These are phyloP conservation scores for Artemisia annua DNA, from an alignment of 129 eudicot species.

Conservation along the genomic window DNA sequence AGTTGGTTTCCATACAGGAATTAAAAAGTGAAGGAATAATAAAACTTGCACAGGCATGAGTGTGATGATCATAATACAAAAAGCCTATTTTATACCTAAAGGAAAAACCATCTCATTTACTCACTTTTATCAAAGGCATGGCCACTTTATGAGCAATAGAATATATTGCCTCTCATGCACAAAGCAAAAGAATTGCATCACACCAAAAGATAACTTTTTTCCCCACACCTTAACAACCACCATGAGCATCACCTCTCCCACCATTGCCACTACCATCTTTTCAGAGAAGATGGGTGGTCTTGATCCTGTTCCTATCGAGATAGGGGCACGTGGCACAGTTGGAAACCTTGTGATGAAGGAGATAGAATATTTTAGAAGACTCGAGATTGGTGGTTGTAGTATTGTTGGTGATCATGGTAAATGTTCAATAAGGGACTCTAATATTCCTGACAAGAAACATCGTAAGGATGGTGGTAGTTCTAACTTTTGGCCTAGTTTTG, in stretches of 20 bases:
- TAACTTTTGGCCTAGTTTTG: slow-evolving; percentile 46
- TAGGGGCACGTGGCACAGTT: slow-evolving; percentile 83
- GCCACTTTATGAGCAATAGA: slow-evolving; percentile 28
- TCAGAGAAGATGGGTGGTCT: slow-evolving; percentile 46
- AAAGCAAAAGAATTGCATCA: slow-evolving; percentile 37
- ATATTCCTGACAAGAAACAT: slow-evolving; percentile 27
- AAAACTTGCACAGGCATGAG: slow-evolving; percentile 13
- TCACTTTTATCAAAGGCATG: slow-evolving; percentile 47
- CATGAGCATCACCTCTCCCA: slow-evolving; percentile 23
- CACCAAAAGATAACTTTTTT: slow-evolving; percentile 39
- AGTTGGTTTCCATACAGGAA: background rate
- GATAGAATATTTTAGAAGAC: slow-evolving; percentile 67
- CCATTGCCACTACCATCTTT: slow-evolving; percentile 17
- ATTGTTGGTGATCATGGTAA: slow-evolving; percentile 36
- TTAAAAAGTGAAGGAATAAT: slow-evolving; percentile 7
- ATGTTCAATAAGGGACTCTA: slow-evolving; percentile 19
- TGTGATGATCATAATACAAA: slow-evolving; percentile 43
- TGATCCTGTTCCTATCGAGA: slow-evolving; percentile 54
- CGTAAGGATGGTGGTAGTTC: slow-evolving; percentile 25
- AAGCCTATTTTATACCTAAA: slow-evolving; percentile 29
- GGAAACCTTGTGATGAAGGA: slow-evolving; percentile 91
- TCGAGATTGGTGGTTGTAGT: slow-evolving; percentile 31
- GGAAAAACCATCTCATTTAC: slow-evolving; percentile 43
- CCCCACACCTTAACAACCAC: slow-evolving; percentile 16
- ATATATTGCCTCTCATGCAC: slow-evolving; percentile 28